A percentile compares a stretch with the other conserved stretches of the same genome.
These are phyloP conservation scores for Hypomontagnella submonticulosa DNA, from an alignment of 495 filamentous ascomycete species.

Conservation along the genomic window DNA sequence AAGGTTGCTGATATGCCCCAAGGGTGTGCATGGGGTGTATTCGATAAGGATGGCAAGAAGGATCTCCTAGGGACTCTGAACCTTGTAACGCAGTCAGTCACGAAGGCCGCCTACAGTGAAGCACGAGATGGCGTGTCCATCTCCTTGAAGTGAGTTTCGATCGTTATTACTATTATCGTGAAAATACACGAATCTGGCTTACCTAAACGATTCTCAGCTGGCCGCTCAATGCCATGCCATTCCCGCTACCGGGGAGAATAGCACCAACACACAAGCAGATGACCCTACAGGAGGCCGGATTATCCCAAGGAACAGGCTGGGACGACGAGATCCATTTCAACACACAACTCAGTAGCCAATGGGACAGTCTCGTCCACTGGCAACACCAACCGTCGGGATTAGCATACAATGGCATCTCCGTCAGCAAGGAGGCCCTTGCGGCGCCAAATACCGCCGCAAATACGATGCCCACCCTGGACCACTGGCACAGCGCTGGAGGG, in stretches of 20 bases:
- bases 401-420: slow-evolving; percentile 65
- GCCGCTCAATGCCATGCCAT: slow-evolving; percentile 58
- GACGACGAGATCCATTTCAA: slow-evolving; percentile 74
- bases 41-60: slow-evolving; percentile 69
- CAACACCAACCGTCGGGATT: slow-evolving; percentile 58
- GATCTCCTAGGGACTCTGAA: slow-evolving; percentile 70
- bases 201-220: slow-evolving; percentile 44
- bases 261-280: slow-evolving; percentile 62
- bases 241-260: slow-evolving; percentile 63
- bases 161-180: neutral
- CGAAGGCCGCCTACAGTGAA: slow-evolving; percentile 62
- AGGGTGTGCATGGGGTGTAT: slow-evolving; percentile 74
- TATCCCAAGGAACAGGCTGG: slow-evolving; percentile 48
- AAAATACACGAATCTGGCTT: slow-evolving; percentile 28
- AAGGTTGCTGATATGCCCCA: slow-evolving; percentile 68
- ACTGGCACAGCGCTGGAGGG: slow-evolving; percentile 59
- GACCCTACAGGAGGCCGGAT: slow-evolving; percentile 53
- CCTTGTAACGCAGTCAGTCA: slow-evolving; percentile 65
- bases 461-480: slow-evolving; percentile 52
- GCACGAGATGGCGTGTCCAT: slow-evolving; percentile 65
- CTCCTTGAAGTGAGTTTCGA: slow-evolving; percentile 65
- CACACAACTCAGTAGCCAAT: slow-evolving; percentile 80
- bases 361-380: slow-evolving; percentile 79
- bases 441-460: slow-evolving; percentile 43
- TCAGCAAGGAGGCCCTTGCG: slow-evolving; percentile 46